Conservation (phyloP, 805 yeast genomes). For the Cyberlindnera xylosilytica region DNA sequence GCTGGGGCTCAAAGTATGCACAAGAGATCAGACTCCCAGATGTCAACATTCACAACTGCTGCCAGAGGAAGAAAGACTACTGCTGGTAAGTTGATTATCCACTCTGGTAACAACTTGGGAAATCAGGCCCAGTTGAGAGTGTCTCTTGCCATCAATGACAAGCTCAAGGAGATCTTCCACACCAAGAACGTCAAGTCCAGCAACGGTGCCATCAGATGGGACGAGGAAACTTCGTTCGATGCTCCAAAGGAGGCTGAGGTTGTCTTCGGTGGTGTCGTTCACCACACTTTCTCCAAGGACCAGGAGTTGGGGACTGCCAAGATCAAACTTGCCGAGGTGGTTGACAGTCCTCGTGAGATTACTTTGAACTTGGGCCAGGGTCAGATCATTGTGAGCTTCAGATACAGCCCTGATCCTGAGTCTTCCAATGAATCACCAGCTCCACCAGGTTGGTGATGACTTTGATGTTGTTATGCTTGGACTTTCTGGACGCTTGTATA, state of each 20-base stretch:
- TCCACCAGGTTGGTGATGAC: conserved; percentile 20
- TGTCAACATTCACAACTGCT: conserved; percentile 22
- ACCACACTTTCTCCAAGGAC: conserved; percentile 72
- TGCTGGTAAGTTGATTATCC: conserved; percentile 49
- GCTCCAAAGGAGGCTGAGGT: conserved; percentile 61
- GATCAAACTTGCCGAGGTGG: conserved; percentile 47
- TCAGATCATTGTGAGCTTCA: conserved; percentile 40
- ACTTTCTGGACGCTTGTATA: background rate
- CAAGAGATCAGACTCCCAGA: conserved; percentile 22
- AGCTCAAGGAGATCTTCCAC: conserved; percentile 55
- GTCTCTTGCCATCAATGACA: conserved; percentile 42
- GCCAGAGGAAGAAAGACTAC: conserved; percentile 21
- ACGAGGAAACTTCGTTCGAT: conserved; percentile 65
- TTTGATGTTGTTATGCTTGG: background rate
- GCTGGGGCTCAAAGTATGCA: conserved; percentile 4
- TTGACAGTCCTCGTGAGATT: conserved; percentile 43
- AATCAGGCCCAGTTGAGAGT: conserved; percentile 51
- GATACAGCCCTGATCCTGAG: conserved; percentile 29
- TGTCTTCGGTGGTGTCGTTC: conserved; percentile 58
- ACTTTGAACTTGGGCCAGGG: conserved; percentile 38
- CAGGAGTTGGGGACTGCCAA: conserved; percentile 59
- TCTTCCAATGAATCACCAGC: conserved; percentile 17
- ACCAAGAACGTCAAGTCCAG: conserved; percentile 56
- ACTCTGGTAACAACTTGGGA: conserved; percentile 44
- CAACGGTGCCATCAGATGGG: conserved; percentile 48